Percentiles rank a stretch among this genome's conserved stretches.
Evolutionary conservation across 2,329 filamentous ascomycete species (phyloP).

Genomic region (Byssoonygena ceratinophila): DNA sequence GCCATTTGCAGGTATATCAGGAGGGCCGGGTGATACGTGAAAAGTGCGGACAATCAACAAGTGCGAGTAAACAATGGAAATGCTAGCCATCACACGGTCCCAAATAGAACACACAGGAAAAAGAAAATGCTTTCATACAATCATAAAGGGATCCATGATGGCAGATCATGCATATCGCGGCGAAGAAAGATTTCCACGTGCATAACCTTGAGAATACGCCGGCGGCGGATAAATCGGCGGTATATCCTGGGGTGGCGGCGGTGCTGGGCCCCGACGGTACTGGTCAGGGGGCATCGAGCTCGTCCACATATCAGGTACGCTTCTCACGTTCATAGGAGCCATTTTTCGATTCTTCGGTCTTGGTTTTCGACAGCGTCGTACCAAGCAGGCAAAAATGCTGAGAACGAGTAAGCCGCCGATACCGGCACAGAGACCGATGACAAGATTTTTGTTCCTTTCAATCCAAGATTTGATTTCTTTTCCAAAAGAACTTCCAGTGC

Average conservation of each 20-base stretch:
- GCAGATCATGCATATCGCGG: constrained; percentile 7
- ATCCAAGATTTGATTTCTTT: constrained; percentile 69
- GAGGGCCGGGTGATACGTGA: too few species aligned
- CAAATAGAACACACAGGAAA: not conserved
- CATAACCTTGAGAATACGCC: constrained; percentile 4
- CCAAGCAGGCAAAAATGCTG: constrained; percentile 56
- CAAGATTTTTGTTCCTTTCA: constrained; percentile 61
- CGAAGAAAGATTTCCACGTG: not conserved
- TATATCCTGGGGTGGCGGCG: not conserved
- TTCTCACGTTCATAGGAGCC: constrained; percentile 13
- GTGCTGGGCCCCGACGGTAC: constrained; percentile 6
- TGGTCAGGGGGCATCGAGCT: constrained; percentile 6
- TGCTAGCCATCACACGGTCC: not conserved
- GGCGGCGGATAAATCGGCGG: constrained; percentile 7
- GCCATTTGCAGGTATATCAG: too few species aligned
- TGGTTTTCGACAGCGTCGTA: constrained; percentile 45
- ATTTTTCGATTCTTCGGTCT: constrained; percentile 19
- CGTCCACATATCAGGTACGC: constrained; percentile 6
- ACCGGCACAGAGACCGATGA: constrained; percentile 65
- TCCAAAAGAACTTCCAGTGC: constrained; percentile 57
- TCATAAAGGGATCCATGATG: not conserved
- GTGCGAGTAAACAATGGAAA: too few species aligned
- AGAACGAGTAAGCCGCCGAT: constrained; percentile 65
- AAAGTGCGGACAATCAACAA: too few species aligned
- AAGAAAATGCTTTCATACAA: not conserved